Conservation (phyloP, 495 filamentous ascomycete genomes). For the Hypoxylon rickii region DNA sequence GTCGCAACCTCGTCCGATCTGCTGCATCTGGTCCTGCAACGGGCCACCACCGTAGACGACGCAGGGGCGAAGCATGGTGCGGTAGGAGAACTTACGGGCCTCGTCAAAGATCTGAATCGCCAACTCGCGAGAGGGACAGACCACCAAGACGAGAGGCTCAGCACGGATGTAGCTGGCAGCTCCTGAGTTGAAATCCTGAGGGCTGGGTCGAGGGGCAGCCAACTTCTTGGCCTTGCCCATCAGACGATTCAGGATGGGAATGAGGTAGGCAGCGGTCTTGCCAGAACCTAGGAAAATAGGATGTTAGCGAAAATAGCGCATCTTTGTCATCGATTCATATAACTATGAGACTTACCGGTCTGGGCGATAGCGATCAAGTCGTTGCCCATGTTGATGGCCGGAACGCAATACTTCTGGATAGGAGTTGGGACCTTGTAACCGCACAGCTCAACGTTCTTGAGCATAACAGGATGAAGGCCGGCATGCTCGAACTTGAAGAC, state of each 20-base stretch:
- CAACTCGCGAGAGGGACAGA: constrained; percentile 88
- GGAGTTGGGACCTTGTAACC: constrained; percentile 72
- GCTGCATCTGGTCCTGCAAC: constrained; percentile 62
- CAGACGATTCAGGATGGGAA: constrained; percentile 84
- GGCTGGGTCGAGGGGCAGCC: constrained; percentile 72
- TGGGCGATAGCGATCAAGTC: constrained; percentile 90
- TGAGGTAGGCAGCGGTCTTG: constrained; percentile 91
- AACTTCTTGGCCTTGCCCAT: constrained; percentile 94
- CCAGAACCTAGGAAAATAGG: constrained; percentile 70
- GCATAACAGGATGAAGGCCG: constrained; percentile 83
- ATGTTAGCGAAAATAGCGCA: background rate
- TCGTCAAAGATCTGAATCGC: constrained; percentile 95
- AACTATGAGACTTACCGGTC: constrained; percentile 69
- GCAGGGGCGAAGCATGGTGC: constrained; percentile 91
- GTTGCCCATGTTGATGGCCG: constrained; percentile 69
- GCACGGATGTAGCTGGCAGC: constrained; percentile 62
- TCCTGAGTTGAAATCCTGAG: constrained; percentile 42
- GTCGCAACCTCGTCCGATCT: constrained; percentile 84
- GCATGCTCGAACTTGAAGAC: constrained; percentile 71
- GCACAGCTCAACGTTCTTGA: constrained; percentile 73
- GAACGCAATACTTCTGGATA: constrained; percentile 83
- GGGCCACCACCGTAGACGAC: constrained; percentile 88
- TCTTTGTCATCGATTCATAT: background rate
- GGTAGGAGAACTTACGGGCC: constrained; percentile 85
- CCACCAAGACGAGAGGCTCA: constrained; percentile 83